Conservation (phyloP, 805 yeast species). For the Candida sonorensis region DNA sequence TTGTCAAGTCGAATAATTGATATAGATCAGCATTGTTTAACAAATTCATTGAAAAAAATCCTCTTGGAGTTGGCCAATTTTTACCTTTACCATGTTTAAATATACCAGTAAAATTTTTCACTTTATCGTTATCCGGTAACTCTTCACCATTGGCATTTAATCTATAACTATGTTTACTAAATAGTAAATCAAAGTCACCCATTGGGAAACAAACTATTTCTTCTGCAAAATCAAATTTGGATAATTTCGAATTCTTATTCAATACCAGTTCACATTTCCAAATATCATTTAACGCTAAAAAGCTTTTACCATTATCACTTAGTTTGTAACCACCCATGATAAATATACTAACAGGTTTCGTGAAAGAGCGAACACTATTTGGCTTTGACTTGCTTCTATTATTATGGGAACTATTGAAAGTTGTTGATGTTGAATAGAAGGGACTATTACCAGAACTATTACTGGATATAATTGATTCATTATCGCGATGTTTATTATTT, state of each 20-base stretch:
- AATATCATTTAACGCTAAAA: conserved; percentile 26
- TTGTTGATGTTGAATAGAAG: no score
- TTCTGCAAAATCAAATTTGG: conserved; percentile 24
- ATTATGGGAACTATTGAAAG: no score
- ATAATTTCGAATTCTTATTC: conserved; percentile 22
- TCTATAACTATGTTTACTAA: conserved; percentile 13
- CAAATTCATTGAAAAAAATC: conserved; percentile 19
- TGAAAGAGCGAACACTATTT: not conserved
- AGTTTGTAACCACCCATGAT: conserved; percentile 46
- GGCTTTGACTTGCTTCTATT: not conserved
- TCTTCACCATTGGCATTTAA: conserved; percentile 13
- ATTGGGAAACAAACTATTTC: conserved; percentile 25
- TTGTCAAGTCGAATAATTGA: conserved; percentile 3
- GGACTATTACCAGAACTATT: no score
- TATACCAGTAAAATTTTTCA: conserved; percentile 18
- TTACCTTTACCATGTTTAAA: conserved; percentile 13
- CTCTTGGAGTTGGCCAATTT: conserved; percentile 28
- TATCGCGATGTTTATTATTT: conserved; percentile 13
- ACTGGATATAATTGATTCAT: not conserved
- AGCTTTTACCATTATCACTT: conserved; percentile 22
- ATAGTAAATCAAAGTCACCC: conserved; percentile 21
- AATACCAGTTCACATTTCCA: conserved; percentile 28
- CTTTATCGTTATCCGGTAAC: conserved; percentile 3
- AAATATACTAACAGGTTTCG: conserved; percentile 29
- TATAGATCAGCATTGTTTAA: conserved; percentile 10